phyloP scores from a whole-genome alignment of 2,329 filamentous ascomycete genomes.

The Monilinia vaccinii-corymbosi region DNA sequence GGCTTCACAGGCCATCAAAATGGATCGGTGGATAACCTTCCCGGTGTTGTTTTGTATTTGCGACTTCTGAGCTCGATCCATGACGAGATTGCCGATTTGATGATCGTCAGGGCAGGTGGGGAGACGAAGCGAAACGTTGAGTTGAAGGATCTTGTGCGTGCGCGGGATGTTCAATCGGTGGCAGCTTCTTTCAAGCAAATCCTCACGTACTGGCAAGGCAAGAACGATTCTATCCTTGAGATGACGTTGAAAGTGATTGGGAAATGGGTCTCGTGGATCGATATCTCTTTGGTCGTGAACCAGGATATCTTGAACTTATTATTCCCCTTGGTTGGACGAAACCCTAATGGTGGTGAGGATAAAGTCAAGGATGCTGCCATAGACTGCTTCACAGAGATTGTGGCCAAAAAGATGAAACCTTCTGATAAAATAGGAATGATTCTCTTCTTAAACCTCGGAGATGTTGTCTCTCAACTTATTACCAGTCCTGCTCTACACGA shows the following conservation, averaged over 20 bases:
- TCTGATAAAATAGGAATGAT: slow-evolving; percentile 93
- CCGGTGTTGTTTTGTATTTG: slow-evolving; percentile 78
- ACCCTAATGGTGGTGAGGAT: slow-evolving; percentile 54
- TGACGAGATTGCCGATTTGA: slow-evolving; percentile 91
- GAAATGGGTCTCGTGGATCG: slow-evolving; percentile 98
- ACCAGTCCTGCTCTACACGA: slow-evolving; percentile 73
- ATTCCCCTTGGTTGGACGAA: slow-evolving; percentile 78
- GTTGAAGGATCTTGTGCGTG: slow-evolving; percentile 82
- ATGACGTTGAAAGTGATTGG: slow-evolving; percentile 86
- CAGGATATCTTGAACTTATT: slow-evolving; percentile 77
- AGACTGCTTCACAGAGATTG: slow-evolving; percentile 90
- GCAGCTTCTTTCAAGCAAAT: slow-evolving; percentile 88
- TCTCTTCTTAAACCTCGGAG: slow-evolving; percentile 75
- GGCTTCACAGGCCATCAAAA: slow-evolving; percentile 58
- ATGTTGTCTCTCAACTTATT: slow-evolving; percentile 79
- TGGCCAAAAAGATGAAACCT: slow-evolving; percentile 95
- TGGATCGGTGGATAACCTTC: slow-evolving; percentile 56
- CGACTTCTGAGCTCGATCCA: slow-evolving; percentile 84
- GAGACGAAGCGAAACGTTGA: slow-evolving; percentile 81
- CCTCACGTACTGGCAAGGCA: slow-evolving; percentile 58
- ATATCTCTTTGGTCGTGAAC: slow-evolving; percentile 89
- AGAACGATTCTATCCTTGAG: slow-evolving; percentile 67
- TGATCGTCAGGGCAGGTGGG: slow-evolving; percentile 66
- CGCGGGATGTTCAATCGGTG: slow-evolving; percentile 81
- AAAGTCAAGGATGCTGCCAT: slow-evolving; percentile 84